phyloP scores from a whole-genome alignment of 2,329 filamentous ascomycete genomes.

The Fusarium sp. region DNA sequence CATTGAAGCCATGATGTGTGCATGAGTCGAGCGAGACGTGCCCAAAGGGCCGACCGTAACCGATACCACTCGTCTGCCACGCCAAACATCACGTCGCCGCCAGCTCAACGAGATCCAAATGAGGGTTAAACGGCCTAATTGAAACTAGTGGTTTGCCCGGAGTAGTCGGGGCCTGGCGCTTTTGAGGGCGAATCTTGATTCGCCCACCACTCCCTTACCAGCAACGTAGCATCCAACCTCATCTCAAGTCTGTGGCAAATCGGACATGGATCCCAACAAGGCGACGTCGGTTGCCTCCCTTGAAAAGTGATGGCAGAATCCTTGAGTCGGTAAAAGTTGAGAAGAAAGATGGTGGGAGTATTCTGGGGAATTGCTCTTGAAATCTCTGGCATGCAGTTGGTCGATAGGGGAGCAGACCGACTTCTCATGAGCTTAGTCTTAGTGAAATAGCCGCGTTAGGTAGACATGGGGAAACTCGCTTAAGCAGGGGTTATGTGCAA shows the following conservation, averaged over 20 bases:
- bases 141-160: conserved; percentile 34
- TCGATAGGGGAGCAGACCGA: conserved; percentile 18
- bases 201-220: conserved; percentile 34
- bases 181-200: conserved; percentile 31
- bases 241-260: conserved; percentile 43
- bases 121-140: conserved; percentile 20
- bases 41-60: conserved; percentile 37
- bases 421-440: conserved; percentile 22
- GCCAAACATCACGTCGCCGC: conserved; percentile 7
- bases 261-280: conserved; percentile 41
- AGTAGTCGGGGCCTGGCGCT: conserved; percentile 31
- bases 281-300: conserved; percentile 35
- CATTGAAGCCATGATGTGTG: conserved; percentile 18
- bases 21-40: conserved; percentile 17
- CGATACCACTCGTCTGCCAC: conserved; percentile 20
- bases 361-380: conserved; percentile 2
- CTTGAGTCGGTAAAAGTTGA: conserved; percentile 1
- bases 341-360: conserved; percentile 9
- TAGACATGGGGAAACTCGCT: conserved; percentile 22
- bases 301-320: conserved; percentile 18
- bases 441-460: conserved; percentile 27
- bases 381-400: conserved; percentile 1
- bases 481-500: conserved; percentile 33
- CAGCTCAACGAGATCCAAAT: conserved; percentile 17
- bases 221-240: conserved; percentile 46